phyloP scores from a whole-genome alignment of 371 early-diverging fungal species.

The Lichtheimia ramosa region DNA sequence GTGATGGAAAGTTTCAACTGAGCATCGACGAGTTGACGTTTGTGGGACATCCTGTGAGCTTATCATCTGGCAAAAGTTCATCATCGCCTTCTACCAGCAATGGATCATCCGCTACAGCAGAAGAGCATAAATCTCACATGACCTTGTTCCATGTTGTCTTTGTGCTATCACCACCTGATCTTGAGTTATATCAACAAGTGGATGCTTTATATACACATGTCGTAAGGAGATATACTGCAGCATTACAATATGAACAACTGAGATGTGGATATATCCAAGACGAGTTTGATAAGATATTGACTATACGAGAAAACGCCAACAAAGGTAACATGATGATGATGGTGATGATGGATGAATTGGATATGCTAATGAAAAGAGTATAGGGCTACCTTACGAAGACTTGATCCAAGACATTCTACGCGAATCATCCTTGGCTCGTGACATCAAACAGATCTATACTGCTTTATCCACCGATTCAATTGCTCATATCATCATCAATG shows the following conservation, averaged over 20 bases:
- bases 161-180: slow-evolving; percentile 60
- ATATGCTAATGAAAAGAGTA: slow-evolving; percentile 18
- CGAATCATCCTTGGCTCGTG: slow-evolving; percentile 56
- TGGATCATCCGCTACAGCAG: background rate
- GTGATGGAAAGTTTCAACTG: slow-evolving; percentile 79
- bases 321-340: slow-evolving; percentile 27
- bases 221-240: slow-evolving; percentile 71
- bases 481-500: slow-evolving; percentile 74
- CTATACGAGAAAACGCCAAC: slow-evolving; percentile 59
- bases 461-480: slow-evolving; percentile 54
- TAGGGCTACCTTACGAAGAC: slow-evolving; percentile 36
- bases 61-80: slow-evolving; percentile 29
- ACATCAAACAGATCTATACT: slow-evolving; percentile 61
- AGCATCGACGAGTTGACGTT: slow-evolving; percentile 77
- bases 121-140: slow-evolving; percentile 39
- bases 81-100: slow-evolving; percentile 14
- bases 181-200: slow-evolving; percentile 59
- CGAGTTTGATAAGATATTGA: slow-evolving; percentile 74
- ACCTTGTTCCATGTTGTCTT: slow-evolving; percentile 86
- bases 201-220: slow-evolving; percentile 74
- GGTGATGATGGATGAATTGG: background rate
- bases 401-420: slow-evolving; percentile 39
- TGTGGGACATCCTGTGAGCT: slow-evolving; percentile 68
- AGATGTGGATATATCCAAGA: slow-evolving; percentile 77
- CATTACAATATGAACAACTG: slow-evolving; percentile 80